Evolutionary conservation across 345 rosid species (phyloP).

Genomic region (Trapa incisa): DNA sequence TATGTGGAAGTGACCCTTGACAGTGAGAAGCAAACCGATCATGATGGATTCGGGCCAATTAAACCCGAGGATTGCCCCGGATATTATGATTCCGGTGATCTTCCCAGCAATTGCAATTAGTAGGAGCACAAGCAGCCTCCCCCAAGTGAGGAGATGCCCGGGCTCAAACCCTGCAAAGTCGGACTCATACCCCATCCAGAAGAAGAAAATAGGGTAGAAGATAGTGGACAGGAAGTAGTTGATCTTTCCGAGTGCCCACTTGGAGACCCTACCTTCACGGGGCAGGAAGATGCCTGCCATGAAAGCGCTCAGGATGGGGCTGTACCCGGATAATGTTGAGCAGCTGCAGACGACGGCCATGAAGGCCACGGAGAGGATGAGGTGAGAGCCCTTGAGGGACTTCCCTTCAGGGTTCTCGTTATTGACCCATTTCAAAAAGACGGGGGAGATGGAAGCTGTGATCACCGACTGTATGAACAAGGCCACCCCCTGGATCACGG

Average conservation of each 20-base stretch:
- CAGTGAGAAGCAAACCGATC: slow-evolving; percentile 60
- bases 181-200: slow-evolving; percentile 72
- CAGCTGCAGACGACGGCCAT: slow-evolving; percentile 54
- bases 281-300: slow-evolving; percentile 80
- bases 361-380: slow-evolving; percentile 73
- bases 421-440: slow-evolving; percentile 81
- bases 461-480: slow-evolving; percentile 49
- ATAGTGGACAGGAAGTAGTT: slow-evolving; percentile 54
- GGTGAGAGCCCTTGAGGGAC: slow-evolving; percentile 82
- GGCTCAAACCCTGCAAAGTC: slow-evolving; percentile 27
- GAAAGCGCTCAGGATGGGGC: slow-evolving; percentile 67
- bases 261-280: slow-evolving; percentile 71
- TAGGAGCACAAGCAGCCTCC: slow-evolving; percentile 31
- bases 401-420: slow-evolving; percentile 95
- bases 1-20: slow-evolving; percentile 79
- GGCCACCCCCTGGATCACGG: slow-evolving; percentile 31
- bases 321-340: slow-evolving; percentile 55
- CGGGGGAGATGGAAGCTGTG: slow-evolving; percentile 56
- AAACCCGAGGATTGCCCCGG: slow-evolving; percentile 57
- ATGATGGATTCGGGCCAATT: slow-evolving; percentile 71
- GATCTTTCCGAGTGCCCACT: slow-evolving; percentile 81
- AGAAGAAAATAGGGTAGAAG: slow-evolving; percentile 77
- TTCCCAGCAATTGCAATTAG: slow-evolving; percentile 39
- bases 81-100: slow-evolving; percentile 43
- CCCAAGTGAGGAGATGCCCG: slow-evolving; percentile 30